A percentile compares a stretch with the other conserved stretches of the same genome.
Conservation (phyloP, 129 eudicot genomes). For the Dittrichia graveolens region DNA sequence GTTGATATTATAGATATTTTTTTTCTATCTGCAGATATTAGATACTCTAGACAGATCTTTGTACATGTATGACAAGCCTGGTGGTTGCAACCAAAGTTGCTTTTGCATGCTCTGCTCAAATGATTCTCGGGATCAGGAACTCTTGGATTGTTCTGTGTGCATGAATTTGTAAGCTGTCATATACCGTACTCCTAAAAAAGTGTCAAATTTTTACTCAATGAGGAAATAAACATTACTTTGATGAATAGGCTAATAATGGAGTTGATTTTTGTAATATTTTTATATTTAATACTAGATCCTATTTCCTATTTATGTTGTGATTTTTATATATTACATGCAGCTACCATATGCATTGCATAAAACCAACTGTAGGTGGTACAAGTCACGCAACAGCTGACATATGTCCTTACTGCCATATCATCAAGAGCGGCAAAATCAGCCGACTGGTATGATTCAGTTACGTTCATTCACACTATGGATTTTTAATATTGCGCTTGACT, state of each 20-base stretch:
- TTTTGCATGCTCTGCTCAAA: constrained; percentile 55
- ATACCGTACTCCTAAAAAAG: neutral
- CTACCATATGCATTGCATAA: constrained; percentile 66
- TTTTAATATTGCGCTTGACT: constrained; percentile 17
- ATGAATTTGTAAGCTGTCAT: constrained; percentile 61
- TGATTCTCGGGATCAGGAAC: constrained; percentile 52
- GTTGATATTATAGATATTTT: neutral
- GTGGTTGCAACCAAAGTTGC: constrained; percentile 35
- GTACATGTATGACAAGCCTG: constrained; percentile 41
- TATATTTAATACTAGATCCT: neutral
- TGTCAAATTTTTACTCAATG: neutral
- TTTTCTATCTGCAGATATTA: constrained; percentile 49
- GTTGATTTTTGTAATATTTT: neutral
- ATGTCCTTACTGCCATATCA: constrained; percentile 68
- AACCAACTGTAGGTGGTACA: constrained; percentile 42
- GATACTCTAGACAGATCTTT: constrained; percentile 62
- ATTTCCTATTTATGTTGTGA: neutral
- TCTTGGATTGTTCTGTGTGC: constrained; percentile 74
- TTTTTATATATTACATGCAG: constrained; percentile 37
- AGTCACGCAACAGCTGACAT: constrained; percentile 28
- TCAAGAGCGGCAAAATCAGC: constrained; percentile 59
- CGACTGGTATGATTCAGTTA: constrained; percentile 58
- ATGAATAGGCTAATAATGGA: too few relatives aligned
- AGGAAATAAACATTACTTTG: neutral
- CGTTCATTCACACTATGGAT: neutral